Evolutionary conservation across 139 green algal genomes (phyloP).

Genomic region (Chlorella ohadii): DNA sequence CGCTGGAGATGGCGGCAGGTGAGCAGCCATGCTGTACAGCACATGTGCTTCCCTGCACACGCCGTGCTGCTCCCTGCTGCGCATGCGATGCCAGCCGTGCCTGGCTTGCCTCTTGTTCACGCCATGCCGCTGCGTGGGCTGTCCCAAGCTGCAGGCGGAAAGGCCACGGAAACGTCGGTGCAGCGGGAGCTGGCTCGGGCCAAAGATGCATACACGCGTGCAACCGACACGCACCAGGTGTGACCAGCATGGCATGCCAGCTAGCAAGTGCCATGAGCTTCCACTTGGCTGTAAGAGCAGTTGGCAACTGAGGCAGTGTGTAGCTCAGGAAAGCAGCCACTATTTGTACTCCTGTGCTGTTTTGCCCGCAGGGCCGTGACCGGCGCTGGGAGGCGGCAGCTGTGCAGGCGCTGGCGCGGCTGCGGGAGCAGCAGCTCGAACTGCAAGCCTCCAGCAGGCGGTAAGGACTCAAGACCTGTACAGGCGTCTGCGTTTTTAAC

Average conservation of each 20-base stretch:
- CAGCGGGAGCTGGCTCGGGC: constrained; percentile 35
- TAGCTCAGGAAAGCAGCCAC: too few relatives aligned
- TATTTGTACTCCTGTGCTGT: too few relatives aligned
- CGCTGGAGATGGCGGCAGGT: constrained; percentile 24
- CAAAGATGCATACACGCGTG: neutral
- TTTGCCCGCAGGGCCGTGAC: constrained; percentile 18
- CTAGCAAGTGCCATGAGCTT: too few relatives aligned
- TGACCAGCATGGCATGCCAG: too few relatives aligned
- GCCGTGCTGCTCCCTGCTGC: too few relatives aligned
- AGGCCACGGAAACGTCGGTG: constrained; percentile 13
- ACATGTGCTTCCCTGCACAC: neutral
- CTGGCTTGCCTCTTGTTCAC: too few relatives aligned
- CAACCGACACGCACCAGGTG: constrained; percentile 8
- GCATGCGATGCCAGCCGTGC: too few relatives aligned
- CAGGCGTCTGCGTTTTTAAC: too few relatives aligned
- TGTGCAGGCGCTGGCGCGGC: constrained; percentile 22
- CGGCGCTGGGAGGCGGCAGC: constrained; percentile 31
- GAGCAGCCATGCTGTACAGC: neutral
- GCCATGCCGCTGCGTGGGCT: neutral
- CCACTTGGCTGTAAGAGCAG: too few relatives aligned
- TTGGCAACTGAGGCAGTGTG: too few relatives aligned
- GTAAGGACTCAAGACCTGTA: constrained; percentile 1
- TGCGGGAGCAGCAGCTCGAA: constrained; percentile 41
- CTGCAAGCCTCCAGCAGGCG: constrained; percentile 20
- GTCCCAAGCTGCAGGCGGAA: neutral